These are phyloP conservation scores for Rhinocladiella mackenziei DNA, from an alignment of 2,329 filamentous ascomycete genomes.

Conservation along the genomic window DNA sequence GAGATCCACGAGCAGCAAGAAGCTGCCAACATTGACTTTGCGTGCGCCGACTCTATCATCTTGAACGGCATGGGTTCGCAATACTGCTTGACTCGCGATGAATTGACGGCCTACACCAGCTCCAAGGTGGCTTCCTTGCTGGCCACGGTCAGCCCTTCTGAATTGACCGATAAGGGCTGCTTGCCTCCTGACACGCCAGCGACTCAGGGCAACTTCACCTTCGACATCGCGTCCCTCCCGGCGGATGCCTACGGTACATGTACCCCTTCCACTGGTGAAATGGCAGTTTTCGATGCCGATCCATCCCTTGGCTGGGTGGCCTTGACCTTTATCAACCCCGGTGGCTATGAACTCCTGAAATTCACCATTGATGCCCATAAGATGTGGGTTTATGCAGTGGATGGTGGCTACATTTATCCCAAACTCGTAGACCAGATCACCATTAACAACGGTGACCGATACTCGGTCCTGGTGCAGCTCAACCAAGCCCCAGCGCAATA, in stretches of 20 bases:
- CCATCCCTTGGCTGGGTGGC: constrained; percentile 36
- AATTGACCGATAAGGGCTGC: constrained; percentile 35
- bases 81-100: constrained; percentile 47
- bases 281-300: constrained; percentile 33
- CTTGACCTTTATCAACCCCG: constrained; percentile 39
- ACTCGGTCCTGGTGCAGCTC: constrained; percentile 41
- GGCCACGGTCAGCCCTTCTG: constrained; percentile 28
- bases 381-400: constrained; percentile 44
- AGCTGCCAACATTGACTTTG: constrained; percentile 39
- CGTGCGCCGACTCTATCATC: constrained; percentile 60
- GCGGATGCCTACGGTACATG: constrained; percentile 41
- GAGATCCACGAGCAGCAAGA: constrained; percentile 37
- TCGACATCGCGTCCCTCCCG: constrained; percentile 42
- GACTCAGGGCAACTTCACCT: constrained; percentile 36
- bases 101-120: constrained; percentile 43
- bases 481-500: constrained; percentile 39
- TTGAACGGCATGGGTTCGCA: constrained; percentile 60
- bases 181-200: constrained; percentile 31
- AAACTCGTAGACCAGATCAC: constrained; percentile 36
- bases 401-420: constrained; percentile 43
- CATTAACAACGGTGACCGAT: constrained; percentile 40
- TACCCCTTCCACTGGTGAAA: constrained; percentile 18
- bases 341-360: constrained; percentile 34
- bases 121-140: constrained; percentile 32
- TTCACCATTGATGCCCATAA: constrained; percentile 45